These are phyloP conservation scores for Sinapis alba DNA, from an alignment of 441 rosid genomes.

Conservation along the genomic window DNA sequence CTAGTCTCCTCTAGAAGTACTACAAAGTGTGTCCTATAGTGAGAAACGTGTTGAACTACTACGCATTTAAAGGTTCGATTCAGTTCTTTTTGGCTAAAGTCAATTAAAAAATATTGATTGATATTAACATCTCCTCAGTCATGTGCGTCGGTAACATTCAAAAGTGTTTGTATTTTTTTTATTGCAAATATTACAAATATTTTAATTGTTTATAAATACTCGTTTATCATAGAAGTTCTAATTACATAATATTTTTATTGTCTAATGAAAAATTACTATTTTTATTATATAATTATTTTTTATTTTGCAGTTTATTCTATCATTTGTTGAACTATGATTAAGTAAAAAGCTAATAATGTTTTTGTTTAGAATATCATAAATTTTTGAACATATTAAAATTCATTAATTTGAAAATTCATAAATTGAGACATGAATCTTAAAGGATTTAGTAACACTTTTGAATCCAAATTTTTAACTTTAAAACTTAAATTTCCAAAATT, in stretches of 20 bases:
- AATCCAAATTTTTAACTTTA: background rate
- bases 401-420: background rate
- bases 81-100: background rate
- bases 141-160: slow-evolving; percentile 17
- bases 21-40: slow-evolving; percentile 33
- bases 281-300: too few relatives aligned
- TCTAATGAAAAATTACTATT: too few relatives aligned
- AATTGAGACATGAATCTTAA: background rate
- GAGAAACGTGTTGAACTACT: slow-evolving; percentile 31
- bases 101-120: background rate
- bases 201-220: background rate
- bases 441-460: background rate
- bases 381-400: background rate
- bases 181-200: background rate
- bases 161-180: background rate
- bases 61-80: slow-evolving; percentile 21
- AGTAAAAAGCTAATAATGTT: too few relatives aligned
- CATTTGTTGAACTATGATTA: too few relatives aligned
- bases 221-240: background rate
- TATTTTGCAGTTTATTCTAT: too few relatives aligned
- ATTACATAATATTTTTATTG: too few relatives aligned
- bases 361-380: background rate
- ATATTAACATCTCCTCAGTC: background rate
- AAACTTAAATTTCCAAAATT: background rate
- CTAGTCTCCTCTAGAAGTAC: slow-evolving; percentile 34